These are phyloP conservation scores for Alnus glutinosa DNA, from an alignment of 306 rosid species.

Conservation along the genomic window DNA sequence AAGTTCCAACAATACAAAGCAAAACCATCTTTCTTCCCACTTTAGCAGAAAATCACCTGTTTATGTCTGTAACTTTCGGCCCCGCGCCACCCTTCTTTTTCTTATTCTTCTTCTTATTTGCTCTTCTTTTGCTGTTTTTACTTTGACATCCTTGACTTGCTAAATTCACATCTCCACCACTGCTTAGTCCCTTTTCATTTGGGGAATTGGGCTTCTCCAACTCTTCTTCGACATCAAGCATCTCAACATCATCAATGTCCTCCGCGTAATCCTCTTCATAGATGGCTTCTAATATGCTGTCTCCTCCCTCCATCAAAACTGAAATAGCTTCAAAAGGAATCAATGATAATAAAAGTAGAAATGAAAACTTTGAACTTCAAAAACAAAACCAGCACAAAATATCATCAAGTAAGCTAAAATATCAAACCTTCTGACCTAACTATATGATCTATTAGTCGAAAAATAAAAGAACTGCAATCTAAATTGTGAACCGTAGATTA, in stretches of 20 bases:
- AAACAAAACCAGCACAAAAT: background rate
- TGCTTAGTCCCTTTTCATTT: slow-evolving; percentile 30
- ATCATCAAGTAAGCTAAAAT: slow-evolving; percentile 36
- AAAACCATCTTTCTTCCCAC: background rate
- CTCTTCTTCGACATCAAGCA: slow-evolving; percentile 87
- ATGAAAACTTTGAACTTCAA: background rate
- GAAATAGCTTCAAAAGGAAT: background rate
- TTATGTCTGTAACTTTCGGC: slow-evolving; percentile 39
- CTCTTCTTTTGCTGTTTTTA: slow-evolving; percentile 42
- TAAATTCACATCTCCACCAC: slow-evolving; percentile 26
- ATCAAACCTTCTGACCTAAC: too few species aligned
- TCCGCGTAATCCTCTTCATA: slow-evolving; percentile 50
- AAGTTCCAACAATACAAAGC: background rate
- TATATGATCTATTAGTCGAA: too few species aligned
- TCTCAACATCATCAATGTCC: slow-evolving; percentile 60
- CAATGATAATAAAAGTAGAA: background rate
- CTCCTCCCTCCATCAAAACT: slow-evolving; percentile 57
- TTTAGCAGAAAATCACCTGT: slow-evolving; percentile 49
- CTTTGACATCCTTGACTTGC: slow-evolving; percentile 33
- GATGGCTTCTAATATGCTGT: slow-evolving; percentile 63
- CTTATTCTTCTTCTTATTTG: slow-evolving; percentile 69
- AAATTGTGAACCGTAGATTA: background rate
- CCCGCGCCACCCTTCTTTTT: slow-evolving; percentile 41
- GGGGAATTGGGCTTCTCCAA: slow-evolving; percentile 43
- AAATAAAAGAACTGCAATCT: background rate